Evolutionary conservation across 805 yeast genomes (phyloP), one percentile per base, ranked within the genome.

Genomic region (Metschnikowia amazonensis): DNA sequence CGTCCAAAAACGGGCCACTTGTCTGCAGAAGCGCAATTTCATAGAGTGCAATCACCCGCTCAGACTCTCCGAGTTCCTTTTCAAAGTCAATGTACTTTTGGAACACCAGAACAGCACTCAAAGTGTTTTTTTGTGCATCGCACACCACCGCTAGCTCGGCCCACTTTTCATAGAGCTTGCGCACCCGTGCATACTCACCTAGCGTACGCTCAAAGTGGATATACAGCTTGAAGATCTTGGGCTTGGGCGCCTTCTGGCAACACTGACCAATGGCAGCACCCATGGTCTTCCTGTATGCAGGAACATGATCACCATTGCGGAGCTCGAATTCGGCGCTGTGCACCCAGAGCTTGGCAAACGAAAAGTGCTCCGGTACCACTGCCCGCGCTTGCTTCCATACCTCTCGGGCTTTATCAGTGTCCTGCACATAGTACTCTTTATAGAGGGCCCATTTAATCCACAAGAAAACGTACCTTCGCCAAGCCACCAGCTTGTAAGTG

Each of bases 131-230:
- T 5, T 18, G 42, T 13, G 23, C 30, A 29, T 49, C 50, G 16
- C 32, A 36, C n/a, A 50, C 20, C 23, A 58, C 20, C 24, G 62
- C 51, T 10, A 58, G 25, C 51, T 80, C 83, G n/a, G 86, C 51
- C 66, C 76, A 78, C 57, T 79, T 82, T 51, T 82, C 86, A 60
- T 80, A 89, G 3, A 94, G 58, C 59, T 69, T 80, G 27, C 98
- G 67, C 6, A 84, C 89, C 29, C 97, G 66, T 49, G 85, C 95
- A 71, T 86, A 86, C 56, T 89, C 94, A 30, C 85, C 86, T 37
- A 90, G 61, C 43, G 72, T 67, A 31, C 68, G 69, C 59, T 92
- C 97, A 29, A 89, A 52, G 1, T 66, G 69, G 38, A 92, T 82
- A 63, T 94, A 94, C 48, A 71, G 72, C 49, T 67, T 69, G 58